Conservation (phyloP, 129 eudicot genomes). For the Helianthus annuus region DNA sequence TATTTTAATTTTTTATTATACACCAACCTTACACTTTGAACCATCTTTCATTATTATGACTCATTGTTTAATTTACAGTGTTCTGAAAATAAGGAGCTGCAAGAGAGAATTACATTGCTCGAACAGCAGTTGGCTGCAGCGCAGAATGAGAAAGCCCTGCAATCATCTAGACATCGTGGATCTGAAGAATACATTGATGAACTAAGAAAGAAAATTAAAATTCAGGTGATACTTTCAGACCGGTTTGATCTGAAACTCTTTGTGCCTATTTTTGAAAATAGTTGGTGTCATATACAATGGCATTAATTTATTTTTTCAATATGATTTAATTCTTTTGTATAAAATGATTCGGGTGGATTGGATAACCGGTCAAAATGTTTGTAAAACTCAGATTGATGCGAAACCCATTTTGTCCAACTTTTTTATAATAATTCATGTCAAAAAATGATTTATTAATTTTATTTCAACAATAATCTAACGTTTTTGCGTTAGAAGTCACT, state of each 20-base stretch:
- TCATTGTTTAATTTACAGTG: constrained; percentile 50
- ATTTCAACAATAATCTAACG: not conserved
- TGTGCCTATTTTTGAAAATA: not conserved
- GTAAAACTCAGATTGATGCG: not conserved
- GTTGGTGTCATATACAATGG: not conserved
- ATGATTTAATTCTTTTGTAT: not conserved
- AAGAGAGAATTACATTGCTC: constrained; percentile 62
- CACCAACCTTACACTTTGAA: not conserved
- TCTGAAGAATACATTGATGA: constrained; percentile 61
- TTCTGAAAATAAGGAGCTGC: constrained; percentile 70
- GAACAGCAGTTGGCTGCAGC: constrained; percentile 77
- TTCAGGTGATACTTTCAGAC: constrained; percentile 50
- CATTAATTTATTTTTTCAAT: not conserved
- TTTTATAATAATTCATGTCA: not conserved
- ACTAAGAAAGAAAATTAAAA: constrained; percentile 66
- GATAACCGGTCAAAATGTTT: not conserved
- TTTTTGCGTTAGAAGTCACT: not conserved
- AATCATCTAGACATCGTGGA: constrained; percentile 39
- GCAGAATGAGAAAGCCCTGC: constrained; percentile 34
- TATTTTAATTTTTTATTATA: no score
- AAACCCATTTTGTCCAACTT: not conserved
- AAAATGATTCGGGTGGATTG: not conserved
- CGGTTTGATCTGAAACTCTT: not conserved
- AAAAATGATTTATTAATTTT: not conserved
- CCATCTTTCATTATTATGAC: constrained; percentile 13